A percentile compares a stretch with the other conserved stretches of the same genome.
Conservation (phyloP, 2,329 filamentous ascomycete genomes). For the Ophiocordyceps camponoti-floridani region DNA sequence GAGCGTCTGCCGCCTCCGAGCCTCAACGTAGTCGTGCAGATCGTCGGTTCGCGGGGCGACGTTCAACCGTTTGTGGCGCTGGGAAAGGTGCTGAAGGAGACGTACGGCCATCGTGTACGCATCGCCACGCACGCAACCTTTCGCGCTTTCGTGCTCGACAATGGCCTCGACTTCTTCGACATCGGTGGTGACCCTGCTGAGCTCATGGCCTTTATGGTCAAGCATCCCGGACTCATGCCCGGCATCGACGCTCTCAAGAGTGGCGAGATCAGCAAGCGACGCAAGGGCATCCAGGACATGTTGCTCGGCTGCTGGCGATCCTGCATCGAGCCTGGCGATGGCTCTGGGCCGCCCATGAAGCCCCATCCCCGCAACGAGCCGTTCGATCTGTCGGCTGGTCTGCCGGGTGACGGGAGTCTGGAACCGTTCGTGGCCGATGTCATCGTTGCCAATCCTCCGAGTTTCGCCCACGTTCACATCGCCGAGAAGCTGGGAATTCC, state of each 20-base stretch:
- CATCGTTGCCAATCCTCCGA: conserved; percentile 64
- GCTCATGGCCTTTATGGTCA: conserved; percentile 82
- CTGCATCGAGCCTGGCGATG: conserved; percentile 64
- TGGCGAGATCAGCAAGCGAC: conserved; percentile 58
- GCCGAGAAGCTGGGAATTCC: conserved; percentile 61
- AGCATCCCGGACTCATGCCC: conserved; percentile 73
- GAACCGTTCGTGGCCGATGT: conserved; percentile 68
- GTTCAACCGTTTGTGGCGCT: conserved; percentile 61
- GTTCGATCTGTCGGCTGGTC: conserved; percentile 16
- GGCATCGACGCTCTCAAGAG: conserved; percentile 58
- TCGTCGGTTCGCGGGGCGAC: conserved; percentile 57
- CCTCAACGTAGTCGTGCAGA: conserved; percentile 57
- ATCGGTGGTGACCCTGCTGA: conserved; percentile 62
- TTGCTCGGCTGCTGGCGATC: conserved; percentile 76
- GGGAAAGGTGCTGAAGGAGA: conserved; percentile 43
- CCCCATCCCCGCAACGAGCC: conserved; percentile 28
- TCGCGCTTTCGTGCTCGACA: conserved; percentile 47
- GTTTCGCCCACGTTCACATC: conserved; percentile 58
- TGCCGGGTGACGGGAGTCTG: conserved; percentile 21
- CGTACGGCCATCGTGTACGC: conserved; percentile 53
- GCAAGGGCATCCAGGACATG: conserved; percentile 61
- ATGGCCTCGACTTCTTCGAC: conserved; percentile 56
- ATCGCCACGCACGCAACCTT: conserved; percentile 58
- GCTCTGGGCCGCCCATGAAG: conserved; percentile 28
- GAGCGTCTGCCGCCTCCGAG: conserved; percentile 31